Conservation (phyloP, 768 basidiomycete genomes). For the Suillus ampliporus region DNA sequence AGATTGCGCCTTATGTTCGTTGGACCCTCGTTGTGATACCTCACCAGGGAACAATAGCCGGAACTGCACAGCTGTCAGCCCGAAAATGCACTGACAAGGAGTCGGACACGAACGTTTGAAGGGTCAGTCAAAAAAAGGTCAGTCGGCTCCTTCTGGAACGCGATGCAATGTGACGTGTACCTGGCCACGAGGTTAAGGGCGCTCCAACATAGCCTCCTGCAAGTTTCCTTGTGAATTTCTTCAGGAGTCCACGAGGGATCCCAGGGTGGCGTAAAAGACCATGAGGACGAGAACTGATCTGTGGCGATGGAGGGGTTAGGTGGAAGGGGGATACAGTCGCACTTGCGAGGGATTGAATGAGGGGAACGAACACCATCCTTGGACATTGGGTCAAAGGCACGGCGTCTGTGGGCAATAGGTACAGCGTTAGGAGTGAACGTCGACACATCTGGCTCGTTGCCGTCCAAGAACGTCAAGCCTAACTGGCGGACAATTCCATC, state of each 20-base stretch:
- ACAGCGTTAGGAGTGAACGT: slow-evolving; percentile 56
- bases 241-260: slow-evolving; percentile 57
- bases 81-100: slow-evolving; percentile 13
- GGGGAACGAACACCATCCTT: slow-evolving; percentile 36
- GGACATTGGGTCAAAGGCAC: slow-evolving; percentile 33
- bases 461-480: slow-evolving; percentile 61
- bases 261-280: slow-evolving; percentile 65
- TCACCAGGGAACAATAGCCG: slow-evolving; percentile 79
- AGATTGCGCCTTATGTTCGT: slow-evolving; percentile 51
- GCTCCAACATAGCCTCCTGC: slow-evolving; percentile 78
- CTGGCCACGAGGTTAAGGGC: slow-evolving; percentile 71
- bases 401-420: slow-evolving; percentile 48
- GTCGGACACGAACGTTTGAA: slow-evolving; percentile 57
- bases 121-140: slow-evolving; percentile 67
- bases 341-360: slow-evolving; percentile 41
- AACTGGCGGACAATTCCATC: slow-evolving; percentile 69
- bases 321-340: slow-evolving; percentile 52
- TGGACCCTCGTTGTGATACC: slow-evolving; percentile 55
- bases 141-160: slow-evolving; percentile 62
- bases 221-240: slow-evolving; percentile 70
- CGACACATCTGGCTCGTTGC: slow-evolving; percentile 56
- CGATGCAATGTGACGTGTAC: slow-evolving; percentile 71
- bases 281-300: slow-evolving; percentile 47
- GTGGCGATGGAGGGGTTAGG: slow-evolving; percentile 36
- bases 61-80: slow-evolving; percentile 16